Evolutionary conservation across 2,329 filamentous ascomycete species (phyloP), one percentile per base, ranked within the genome.

Genomic region (Onygena corvina): DNA sequence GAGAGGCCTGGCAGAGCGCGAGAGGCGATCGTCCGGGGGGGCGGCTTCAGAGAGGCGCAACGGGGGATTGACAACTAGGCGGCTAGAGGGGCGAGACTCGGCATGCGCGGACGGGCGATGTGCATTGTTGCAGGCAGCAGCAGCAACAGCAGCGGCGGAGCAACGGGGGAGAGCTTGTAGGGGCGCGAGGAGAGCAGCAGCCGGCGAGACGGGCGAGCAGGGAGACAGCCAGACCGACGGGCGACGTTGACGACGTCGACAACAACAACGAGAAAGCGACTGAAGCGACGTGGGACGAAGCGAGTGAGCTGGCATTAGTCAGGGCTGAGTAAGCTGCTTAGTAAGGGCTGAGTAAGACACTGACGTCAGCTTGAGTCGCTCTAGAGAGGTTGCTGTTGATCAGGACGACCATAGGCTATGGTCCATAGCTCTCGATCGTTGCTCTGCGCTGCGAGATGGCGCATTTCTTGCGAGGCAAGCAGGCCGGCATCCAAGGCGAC

Each of bases 401-500:
- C n/a, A n/a, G n/a, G n/a, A n/a, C n/a, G n/a, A n/a, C n/a, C n/a
- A n/a, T n/a, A n/a, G n/a, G n/a, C n/a, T n/a, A n/a, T n/a, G n/a
- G n/a, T n/a, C n/a, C n/a, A n/a, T n/a, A n/a, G n/a, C n/a, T n/a
- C n/a, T n/a, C n/a, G n/a, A n/a, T n/a, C n/a, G n/a, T n/a, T n/a
- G n/a, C n/a, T n/a, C n/a, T n/a, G n/a, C n/a, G n/a, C n/a, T n/a
- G n/a, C 30, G 30, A 8, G 30, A 95, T 95, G 89, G 81, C 89
- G 49, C 80, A 84, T 59, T 90, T 96, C 64, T 72, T 98, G 54
- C 77, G 92, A 64, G 84, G 86, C 59, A 95, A 94, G 75, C 92
- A 96, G 75, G 80, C 87, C 50, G 92, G 92, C 61, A 84, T 98
- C 59, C 84, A 88, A 64, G 86, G 83, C 68, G 92, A 96, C 70